phyloP scores from a whole-genome alignment of 768 basidiomycete species.

The Suillus occidentalis region DNA sequence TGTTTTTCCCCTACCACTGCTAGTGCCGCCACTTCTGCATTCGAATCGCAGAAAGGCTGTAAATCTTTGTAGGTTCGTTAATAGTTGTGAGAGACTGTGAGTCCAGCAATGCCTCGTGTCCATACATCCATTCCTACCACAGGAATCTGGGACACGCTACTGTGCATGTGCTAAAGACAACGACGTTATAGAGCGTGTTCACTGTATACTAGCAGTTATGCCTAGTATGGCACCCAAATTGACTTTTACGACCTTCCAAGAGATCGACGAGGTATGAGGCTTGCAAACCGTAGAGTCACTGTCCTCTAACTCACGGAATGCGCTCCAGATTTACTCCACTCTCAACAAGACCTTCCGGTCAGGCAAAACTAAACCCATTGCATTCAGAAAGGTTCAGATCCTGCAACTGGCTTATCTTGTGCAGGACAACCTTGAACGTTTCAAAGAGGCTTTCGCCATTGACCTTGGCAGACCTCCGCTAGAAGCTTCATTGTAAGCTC shows the following conservation, averaged over 20 bases:
- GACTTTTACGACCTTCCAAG: conserved; percentile 50
- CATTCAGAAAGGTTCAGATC: conserved; percentile 73
- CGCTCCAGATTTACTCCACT: conserved; percentile 51
- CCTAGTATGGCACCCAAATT: conserved; percentile 33
- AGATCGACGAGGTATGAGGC: conserved; percentile 46
- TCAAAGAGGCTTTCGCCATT: conserved; percentile 54
- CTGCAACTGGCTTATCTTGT: conserved; percentile 72
- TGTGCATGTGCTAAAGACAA: not conserved
- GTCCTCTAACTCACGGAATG: not conserved
- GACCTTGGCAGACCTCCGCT: conserved; percentile 66
- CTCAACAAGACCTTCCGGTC: conserved; percentile 59
- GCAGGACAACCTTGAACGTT: conserved; percentile 65
- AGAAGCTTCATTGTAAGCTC: conserved; percentile 55
- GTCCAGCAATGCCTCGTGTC: not conserved
- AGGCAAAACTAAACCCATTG: conserved; percentile 66
- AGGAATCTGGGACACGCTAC: not conserved
- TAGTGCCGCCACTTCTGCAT: no score
- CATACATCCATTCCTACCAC: not conserved
- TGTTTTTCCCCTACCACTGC: not conserved
- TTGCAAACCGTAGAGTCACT: not conserved
- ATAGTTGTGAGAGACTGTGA: not conserved
- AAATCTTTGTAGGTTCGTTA: not conserved
- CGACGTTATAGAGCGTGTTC: not conserved
- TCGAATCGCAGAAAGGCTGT: not conserved
- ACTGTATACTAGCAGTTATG: conserved; percentile 13